These are phyloP conservation scores for Rhodamnia argentea DNA, from an alignment of 345 rosid genomes.

Conservation along the genomic window DNA sequence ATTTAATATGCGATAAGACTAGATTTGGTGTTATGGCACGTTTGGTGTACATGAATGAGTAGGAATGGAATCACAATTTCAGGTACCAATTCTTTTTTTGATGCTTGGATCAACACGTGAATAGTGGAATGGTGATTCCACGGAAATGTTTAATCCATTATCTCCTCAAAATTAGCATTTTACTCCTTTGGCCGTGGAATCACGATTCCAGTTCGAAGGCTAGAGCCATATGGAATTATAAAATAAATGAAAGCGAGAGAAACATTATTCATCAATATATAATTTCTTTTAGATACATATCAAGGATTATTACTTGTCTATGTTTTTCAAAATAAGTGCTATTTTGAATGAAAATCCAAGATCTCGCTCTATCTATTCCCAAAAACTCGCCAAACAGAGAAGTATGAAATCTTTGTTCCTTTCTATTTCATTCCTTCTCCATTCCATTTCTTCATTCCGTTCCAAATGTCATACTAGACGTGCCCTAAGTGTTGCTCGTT, in stretches of 20 bases:
- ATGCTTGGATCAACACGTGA: background rate
- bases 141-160: background rate
- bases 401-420: background rate
- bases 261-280: background rate
- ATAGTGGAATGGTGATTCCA: background rate
- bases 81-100: background rate
- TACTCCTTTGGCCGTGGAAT: background rate
- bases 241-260: background rate
- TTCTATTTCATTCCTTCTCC: background rate
- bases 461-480: background rate
- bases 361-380: background rate
- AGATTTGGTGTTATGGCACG: background rate
- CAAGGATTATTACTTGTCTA: background rate
- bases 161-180: background rate
- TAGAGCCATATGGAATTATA: background rate
- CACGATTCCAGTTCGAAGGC: background rate
- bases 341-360: background rate
- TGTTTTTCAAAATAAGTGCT: background rate
- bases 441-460: background rate
- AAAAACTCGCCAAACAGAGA: background rate
- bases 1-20: background rate
- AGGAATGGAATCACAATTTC: background rate
- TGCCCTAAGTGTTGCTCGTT: background rate
- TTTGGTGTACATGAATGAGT: background rate
- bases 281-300: background rate